Evolutionary conservation across 768 basidiomycete genomes (phyloP), one percentile per base, ranked within the genome.

Genomic region (Boletus subparvulus): DNA sequence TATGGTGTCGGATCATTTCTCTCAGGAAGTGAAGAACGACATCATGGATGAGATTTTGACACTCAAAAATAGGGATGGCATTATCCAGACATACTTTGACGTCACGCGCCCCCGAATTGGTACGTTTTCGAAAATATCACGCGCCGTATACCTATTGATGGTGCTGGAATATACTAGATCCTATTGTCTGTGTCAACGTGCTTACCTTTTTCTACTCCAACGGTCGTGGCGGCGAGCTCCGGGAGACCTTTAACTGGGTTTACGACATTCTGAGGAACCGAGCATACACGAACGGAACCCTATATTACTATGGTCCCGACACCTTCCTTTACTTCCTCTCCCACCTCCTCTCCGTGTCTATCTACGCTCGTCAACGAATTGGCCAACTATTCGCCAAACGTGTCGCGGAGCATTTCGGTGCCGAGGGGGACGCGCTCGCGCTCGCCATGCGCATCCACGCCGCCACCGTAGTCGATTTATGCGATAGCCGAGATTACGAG

Each of bases 281-380:
- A 17, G 65, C 65, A 5, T 66, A 66, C 36, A 56, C 45, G n/a
- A 50, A 61, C 12, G 65, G 65, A 6, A 65, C 65, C 0, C 40
- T 50, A 17, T 65, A 66, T 46, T 66, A 67, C 35, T 47, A 48
- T 11, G 60, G 65, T 3, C 43, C 63, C 0, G 59, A 68, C 41
- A 30, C 57, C 0, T 66, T 67, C 28, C 36, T 66, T 2, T 68
- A 56, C 36, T 67, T 67, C 53, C 62, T 67, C 37, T 66, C 66
- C 7, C 55, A 55, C 7, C 53, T 65, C 2, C 50, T 66, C 7
- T 67, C 59, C 9, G 54, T 54, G 35, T 67, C 65, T 13, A 41
- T 48, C 10, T 50, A 61, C 16, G 65, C 62, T 9, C 65, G 62
- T 12, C 47, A 44, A 19, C 56, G 42, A 16, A 49, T 67, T 0